Percentiles rank a stretch among this genome's conserved stretches.
Conservation (phyloP, 495 filamentous ascomycete species). For the Trichodelitschia bisporula region DNA sequence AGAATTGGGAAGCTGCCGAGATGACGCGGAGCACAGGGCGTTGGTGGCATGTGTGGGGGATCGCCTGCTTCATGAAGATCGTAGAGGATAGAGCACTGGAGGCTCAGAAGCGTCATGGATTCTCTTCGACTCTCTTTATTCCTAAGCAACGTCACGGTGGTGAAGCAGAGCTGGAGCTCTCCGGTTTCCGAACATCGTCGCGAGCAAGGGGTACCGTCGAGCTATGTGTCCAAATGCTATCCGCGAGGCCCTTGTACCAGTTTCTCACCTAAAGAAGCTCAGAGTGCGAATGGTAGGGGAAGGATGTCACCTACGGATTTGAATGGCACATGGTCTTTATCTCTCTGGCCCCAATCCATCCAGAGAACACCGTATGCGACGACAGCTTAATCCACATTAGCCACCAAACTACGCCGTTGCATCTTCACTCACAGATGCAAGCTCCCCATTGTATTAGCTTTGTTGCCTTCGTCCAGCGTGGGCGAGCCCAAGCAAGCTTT, state of each 20-base stretch:
- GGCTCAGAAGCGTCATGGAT: background rate
- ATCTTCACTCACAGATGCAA: conserved; percentile 25
- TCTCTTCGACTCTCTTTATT: background rate
- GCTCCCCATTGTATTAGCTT: conserved; percentile 43
- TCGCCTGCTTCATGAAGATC: background rate
- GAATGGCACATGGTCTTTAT: conserved; percentile 33
- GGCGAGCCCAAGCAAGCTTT: conserved; percentile 46
- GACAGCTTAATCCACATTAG: conserved; percentile 25
- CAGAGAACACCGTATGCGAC: conserved; percentile 50
- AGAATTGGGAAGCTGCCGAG: too few relatives aligned
- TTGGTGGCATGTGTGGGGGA: too few relatives aligned
- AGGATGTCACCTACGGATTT: conserved; percentile 22
- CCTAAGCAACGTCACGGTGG: background rate
- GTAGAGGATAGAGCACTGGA: background rate
- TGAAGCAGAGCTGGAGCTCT: too few relatives aligned
- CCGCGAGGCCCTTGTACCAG: conserved; percentile 3
- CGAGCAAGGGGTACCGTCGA: too few relatives aligned
- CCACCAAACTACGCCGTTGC: background rate
- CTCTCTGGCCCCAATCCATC: conserved; percentile 35
- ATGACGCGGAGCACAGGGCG: too few relatives aligned
- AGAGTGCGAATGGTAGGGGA: background rate
- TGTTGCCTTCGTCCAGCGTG: conserved; percentile 46
- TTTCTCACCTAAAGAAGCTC: conserved; percentile 1
- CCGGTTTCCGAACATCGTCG: too few relatives aligned
- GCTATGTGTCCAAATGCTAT: conserved; percentile 2